Evolutionary conservation across 2,329 filamentous ascomycete genomes (phyloP).

Genomic region (Septoria linicola): DNA sequence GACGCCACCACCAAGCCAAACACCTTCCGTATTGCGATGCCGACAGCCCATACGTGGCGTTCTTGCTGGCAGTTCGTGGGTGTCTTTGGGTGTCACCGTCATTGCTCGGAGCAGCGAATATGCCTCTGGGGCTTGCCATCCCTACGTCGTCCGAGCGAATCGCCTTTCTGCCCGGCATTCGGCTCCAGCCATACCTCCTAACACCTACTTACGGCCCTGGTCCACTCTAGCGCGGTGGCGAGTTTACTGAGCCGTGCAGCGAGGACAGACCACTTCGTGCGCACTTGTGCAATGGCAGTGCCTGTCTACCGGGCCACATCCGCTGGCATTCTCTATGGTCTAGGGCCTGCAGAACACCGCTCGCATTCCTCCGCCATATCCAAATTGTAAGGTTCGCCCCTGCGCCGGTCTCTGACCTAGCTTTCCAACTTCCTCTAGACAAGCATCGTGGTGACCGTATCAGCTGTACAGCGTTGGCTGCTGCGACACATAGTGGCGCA

Average conservation of each 20-base stretch:
- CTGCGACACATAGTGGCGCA: slow-evolving; percentile 15
- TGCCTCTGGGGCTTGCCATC: not conserved
- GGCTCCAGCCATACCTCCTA: not conserved
- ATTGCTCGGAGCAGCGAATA: not conserved
- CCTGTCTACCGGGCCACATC: not conserved
- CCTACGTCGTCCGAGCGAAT: not conserved
- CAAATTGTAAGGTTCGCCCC: slow-evolving; percentile 17
- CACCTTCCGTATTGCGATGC: not conserved
- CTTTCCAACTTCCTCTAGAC: slow-evolving; percentile 2
- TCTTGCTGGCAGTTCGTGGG: too few species aligned
- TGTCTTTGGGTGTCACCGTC: not conserved
- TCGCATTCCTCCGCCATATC: slow-evolving; percentile 4
- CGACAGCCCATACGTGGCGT: too few species aligned
- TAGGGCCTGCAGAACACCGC: too few species aligned
- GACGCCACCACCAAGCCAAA: not conserved
- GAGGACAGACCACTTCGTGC: slow-evolving; percentile 2
- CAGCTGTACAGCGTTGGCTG: slow-evolving; percentile 15
- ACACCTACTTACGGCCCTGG: not conserved
- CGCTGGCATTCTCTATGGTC: not conserved
- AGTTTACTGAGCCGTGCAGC: not conserved
- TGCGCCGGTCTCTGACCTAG: slow-evolving; percentile 15
- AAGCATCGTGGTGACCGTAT: slow-evolving; percentile 2
- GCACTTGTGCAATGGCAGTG: slow-evolving; percentile 1
- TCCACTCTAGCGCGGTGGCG: slow-evolving; percentile 6
- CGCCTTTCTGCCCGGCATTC: not conserved